phyloP scores from a whole-genome alignment of 2,329 filamentous ascomycete genomes.

The Lachnum nothofagi region DNA sequence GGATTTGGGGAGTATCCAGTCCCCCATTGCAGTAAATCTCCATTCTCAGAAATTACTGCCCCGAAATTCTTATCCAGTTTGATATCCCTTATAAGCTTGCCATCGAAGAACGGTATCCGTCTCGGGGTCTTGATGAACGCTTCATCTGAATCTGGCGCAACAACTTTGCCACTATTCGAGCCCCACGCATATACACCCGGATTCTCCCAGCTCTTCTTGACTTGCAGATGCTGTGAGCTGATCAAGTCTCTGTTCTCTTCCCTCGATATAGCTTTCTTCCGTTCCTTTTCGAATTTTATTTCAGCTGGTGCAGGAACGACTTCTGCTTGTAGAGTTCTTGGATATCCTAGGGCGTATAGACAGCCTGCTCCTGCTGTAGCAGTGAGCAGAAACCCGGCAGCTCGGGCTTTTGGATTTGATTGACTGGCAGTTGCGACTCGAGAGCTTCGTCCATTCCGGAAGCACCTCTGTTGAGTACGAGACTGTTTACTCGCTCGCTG shows the following conservation, averaged over 20 bases:
- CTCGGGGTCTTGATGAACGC: conserved; percentile 72
- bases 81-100: conserved; percentile 75
- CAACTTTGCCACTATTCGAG: conserved; percentile 78
- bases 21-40: conserved; percentile 91
- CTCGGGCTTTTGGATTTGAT: conserved; percentile 4
- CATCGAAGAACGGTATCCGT: conserved; percentile 77
- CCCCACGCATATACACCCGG: conserved; percentile 95
- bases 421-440: conserved; percentile 16
- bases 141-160: conserved; percentile 76
- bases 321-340: conserved; percentile 27
- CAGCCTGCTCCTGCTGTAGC: conserved; percentile 21
- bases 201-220: conserved; percentile 73
- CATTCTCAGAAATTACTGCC: conserved; percentile 79
- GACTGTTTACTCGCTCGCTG: conserved; percentile 15
- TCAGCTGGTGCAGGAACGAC: conserved; percentile 39
- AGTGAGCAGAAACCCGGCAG: conserved; percentile 20
- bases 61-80: conserved; percentile 80
- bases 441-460: conserved; percentile 15
- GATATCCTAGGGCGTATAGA: conserved; percentile 26
- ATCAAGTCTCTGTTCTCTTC: conserved; percentile 72
- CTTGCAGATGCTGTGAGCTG: conserved; percentile 81
- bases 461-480: conserved; percentile 20
- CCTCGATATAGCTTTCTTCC: conserved; percentile 52
- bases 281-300: conserved; percentile 63
- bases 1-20: conserved; percentile 63